Evolutionary conservation across 2,329 filamentous ascomycete genomes (phyloP), one percentile per base, ranked within the genome.

Genomic region (Nothophoma quercina): DNA sequence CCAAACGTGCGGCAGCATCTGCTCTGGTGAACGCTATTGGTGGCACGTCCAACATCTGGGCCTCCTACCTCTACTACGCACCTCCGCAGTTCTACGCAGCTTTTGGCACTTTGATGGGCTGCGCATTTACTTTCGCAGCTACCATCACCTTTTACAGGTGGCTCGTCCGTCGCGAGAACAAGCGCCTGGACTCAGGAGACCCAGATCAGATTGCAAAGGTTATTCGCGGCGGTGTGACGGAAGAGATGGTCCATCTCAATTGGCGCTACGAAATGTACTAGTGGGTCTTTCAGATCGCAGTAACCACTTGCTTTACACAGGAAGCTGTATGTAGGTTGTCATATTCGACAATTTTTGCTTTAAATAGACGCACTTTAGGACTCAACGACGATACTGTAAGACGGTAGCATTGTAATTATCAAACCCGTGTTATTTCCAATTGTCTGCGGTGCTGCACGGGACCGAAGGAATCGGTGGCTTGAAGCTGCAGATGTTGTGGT

Each of bases 221-320:
- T 10, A 49, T 65, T 26, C 56, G 54, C 19, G 62, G 62, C 9
- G 62, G 62, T 15, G 62, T 64, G 13, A 65, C 60, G 2, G 59
- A 59, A 44, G 60, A 65, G 28, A 65, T 64, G 60, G 40, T 65
- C 16, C 36, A 36, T 18, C 47, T 65, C 8, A 51, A 52, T 13
- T 65, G 62, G 60, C 53, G 60, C 8, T 65, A 65, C 21, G 60
- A 63, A 26, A 65, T 65, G 62, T 64, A 63, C 28, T 63, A 23
- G 59, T 36, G 12, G n/a, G 25, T 7, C 25, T 28, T 12, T 12
- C 8, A 7, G n/a, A n/a, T n/a, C n/a, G n/a, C n/a, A n/a, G n/a
- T n/a, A n/a, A n/a, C n/a, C n/a, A n/a, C n/a, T n/a, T n/a, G n/a
- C n/a, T n/a, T n/a, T n/a, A n/a, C n/a, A n/a, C n/a, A n/a, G n/a